phyloP scores from a whole-genome alignment of 192 early-diverging fungal species.

The Coemansia sp. region DNA sequence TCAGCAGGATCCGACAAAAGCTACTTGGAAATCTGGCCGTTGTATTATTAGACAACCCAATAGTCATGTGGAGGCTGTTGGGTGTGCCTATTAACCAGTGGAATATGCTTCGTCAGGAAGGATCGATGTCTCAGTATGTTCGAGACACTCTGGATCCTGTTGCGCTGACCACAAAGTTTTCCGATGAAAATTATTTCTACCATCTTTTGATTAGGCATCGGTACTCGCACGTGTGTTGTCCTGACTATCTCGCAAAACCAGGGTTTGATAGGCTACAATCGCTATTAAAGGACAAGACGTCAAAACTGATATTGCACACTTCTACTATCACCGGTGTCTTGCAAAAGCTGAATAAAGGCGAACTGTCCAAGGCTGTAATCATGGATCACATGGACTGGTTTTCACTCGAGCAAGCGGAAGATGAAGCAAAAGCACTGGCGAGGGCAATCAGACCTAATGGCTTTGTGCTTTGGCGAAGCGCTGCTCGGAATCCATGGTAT shows the following conservation, averaged over 20 bases:
- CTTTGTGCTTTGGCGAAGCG: conserved; percentile 79
- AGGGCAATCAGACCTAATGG: conserved; percentile 63
- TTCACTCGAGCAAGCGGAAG: conserved; percentile 63
- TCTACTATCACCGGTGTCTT: conserved; percentile 75
- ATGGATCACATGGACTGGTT: conserved; percentile 96
- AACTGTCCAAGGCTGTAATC: conserved; percentile 73
- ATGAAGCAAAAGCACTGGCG: conserved; percentile 70
- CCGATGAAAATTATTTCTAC: conserved; percentile 84
- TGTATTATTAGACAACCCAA: conserved; percentile 71
- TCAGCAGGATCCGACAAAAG: conserved; percentile 63
- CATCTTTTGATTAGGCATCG: conserved; percentile 71
- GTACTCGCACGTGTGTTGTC: conserved; percentile 69
- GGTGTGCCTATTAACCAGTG: conserved; percentile 85
- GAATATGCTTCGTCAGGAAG: conserved; percentile 82
- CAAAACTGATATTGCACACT: conserved; percentile 78
- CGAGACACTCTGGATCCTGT: conserved; percentile 84
- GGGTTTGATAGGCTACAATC: conserved; percentile 66
- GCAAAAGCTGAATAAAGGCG: conserved; percentile 59
- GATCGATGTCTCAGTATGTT: conserved; percentile 74
- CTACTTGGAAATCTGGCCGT: conserved; percentile 66
- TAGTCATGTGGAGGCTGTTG: conserved; percentile 82
- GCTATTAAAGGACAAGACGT: conserved; percentile 6
- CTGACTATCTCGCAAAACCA: conserved; percentile 72
- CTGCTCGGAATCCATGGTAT: conserved; percentile 82
- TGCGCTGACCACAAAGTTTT: conserved; percentile 61